These are phyloP conservation scores for Austroboletus novae-zelandiae DNA, from an alignment of 1,284 basidiomycete species.

Conservation along the genomic window DNA sequence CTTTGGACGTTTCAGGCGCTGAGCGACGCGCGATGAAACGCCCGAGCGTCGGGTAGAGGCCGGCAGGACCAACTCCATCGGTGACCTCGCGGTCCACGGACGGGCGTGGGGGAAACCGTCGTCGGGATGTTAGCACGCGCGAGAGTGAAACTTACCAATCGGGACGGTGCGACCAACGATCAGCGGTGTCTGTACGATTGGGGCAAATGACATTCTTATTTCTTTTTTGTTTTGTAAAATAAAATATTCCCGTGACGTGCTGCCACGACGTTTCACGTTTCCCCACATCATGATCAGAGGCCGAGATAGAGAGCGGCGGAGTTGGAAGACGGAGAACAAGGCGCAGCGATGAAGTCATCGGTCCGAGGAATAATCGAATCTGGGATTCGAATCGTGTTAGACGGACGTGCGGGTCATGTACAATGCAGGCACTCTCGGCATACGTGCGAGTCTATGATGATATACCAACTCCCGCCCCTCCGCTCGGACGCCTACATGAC, in stretches of 20 bases:
- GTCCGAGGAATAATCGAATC: slow-evolving; percentile 16
- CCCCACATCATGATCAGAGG: slow-evolving; percentile 27
- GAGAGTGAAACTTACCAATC: slow-evolving; percentile 8
- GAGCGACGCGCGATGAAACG: slow-evolving; percentile 14
- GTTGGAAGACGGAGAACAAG: slow-evolving; percentile 12
- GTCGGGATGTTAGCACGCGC: background rate
- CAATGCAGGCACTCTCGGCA: slow-evolving; percentile 28
- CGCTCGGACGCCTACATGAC: slow-evolving; percentile 24
- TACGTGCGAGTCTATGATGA: slow-evolving; percentile 17
- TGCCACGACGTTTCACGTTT: slow-evolving; percentile 2
- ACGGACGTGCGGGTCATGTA: slow-evolving; percentile 14
- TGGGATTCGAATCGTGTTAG: background rate
- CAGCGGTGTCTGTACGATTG: slow-evolving; percentile 8
- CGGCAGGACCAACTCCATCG: background rate
- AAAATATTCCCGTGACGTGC: background rate
- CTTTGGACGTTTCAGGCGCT: background rate
- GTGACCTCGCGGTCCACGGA: slow-evolving; percentile 9
- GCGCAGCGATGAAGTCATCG: slow-evolving; percentile 25
- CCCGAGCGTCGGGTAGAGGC: slow-evolving; percentile 18
- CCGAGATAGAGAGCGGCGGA: slow-evolving; percentile 23
- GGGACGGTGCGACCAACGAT: slow-evolving; percentile 21
- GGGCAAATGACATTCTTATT: background rate
- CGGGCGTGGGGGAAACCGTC: background rate
- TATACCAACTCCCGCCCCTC: slow-evolving; percentile 14
- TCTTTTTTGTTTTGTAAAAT: background rate